These are phyloP conservation scores for Lycium barbarum DNA, from an alignment of 257 asterid genomes.

Conservation along the genomic window DNA sequence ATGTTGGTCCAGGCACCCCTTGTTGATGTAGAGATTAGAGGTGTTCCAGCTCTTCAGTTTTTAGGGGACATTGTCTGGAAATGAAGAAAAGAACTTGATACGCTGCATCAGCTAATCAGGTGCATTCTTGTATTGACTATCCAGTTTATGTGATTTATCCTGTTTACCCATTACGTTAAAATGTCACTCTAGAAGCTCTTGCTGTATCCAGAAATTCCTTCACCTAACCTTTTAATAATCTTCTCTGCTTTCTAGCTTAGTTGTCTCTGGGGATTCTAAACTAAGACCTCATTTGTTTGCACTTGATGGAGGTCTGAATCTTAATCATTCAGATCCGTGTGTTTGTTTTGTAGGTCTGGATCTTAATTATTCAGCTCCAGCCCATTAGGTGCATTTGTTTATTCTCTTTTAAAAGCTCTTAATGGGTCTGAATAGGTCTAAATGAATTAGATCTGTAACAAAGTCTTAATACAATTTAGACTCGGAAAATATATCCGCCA, in stretches of 20 bases:
- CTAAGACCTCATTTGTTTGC: too few relatives aligned
- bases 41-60: slow-evolving; percentile 98
- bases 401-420: too few relatives aligned
- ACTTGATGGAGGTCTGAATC: too few relatives aligned
- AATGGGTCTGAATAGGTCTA: too few relatives aligned
- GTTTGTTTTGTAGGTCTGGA: too few relatives aligned
- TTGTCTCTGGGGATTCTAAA: not conserved
- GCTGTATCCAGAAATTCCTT: not conserved
- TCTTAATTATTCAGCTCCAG: too few relatives aligned
- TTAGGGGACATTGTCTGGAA: slow-evolving; percentile 95
- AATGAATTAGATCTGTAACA: too few relatives aligned
- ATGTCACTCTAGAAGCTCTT: not conserved
- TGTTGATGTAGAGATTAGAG: slow-evolving; percentile 97
- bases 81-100: slow-evolving; percentile 40
- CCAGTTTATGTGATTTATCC: slow-evolving; percentile 1
- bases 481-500: too few relatives aligned
- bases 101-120: slow-evolving; percentile 17
- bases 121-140: slow-evolving; percentile 5
- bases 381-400: too few relatives aligned
- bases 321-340: too few relatives aligned
- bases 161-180: not conserved
- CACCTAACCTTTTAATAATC: not conserved
- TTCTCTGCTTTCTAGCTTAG: not conserved
- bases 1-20: slow-evolving; percentile 84
- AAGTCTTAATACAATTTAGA: too few relatives aligned